Percentiles rank a stretch among this genome's conserved stretches.
Evolutionary conservation across 345 rosid species (phyloP).

Genomic region (Citrus unshiu): DNA sequence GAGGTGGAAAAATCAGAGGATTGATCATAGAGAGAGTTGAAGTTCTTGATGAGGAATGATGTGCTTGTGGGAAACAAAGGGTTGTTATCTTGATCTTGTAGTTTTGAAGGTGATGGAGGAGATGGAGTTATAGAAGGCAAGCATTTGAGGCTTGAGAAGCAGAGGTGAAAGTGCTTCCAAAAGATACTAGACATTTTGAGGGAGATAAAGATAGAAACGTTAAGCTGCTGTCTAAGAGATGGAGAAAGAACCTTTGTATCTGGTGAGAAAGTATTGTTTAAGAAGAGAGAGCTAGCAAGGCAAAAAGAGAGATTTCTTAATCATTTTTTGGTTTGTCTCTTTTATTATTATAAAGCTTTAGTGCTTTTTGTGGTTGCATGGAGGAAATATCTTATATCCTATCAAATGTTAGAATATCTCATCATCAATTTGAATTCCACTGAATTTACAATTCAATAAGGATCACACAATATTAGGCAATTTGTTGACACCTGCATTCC

Average conservation of each 20-base stretch:
- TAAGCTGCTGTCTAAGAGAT: not conserved
- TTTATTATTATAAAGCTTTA: not conserved
- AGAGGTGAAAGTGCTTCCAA: conserved; percentile 59
- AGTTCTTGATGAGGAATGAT: not conserved
- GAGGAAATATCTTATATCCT: not conserved
- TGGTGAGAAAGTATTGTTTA: not conserved
- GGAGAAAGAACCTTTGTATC: not conserved
- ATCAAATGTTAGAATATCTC: too few species aligned
- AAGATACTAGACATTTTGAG: conserved; percentile 51
- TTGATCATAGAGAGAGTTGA: conserved; percentile 1
- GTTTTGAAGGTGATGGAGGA: conserved; percentile 25
- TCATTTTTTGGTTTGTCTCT: not conserved
- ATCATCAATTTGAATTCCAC: too few species aligned
- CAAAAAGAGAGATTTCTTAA: not conserved
- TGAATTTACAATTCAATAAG: too few species aligned
- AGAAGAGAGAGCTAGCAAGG: not conserved
- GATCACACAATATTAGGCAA: too few species aligned
- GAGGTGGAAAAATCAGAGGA: conserved; percentile 25
- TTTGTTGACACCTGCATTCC: too few species aligned
- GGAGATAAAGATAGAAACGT: not conserved
- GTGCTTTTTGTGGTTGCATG: not conserved
- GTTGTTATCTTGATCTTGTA: conserved; percentile 13
- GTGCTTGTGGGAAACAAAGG: not conserved
- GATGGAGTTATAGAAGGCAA: conserved; percentile 17
- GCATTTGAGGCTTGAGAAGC: conserved; percentile 53